Percentiles rank a stretch among this genome's conserved stretches.
Evolutionary conservation across 768 basidiomycete species (phyloP).

Genomic region (Boletus rubropictus): DNA sequence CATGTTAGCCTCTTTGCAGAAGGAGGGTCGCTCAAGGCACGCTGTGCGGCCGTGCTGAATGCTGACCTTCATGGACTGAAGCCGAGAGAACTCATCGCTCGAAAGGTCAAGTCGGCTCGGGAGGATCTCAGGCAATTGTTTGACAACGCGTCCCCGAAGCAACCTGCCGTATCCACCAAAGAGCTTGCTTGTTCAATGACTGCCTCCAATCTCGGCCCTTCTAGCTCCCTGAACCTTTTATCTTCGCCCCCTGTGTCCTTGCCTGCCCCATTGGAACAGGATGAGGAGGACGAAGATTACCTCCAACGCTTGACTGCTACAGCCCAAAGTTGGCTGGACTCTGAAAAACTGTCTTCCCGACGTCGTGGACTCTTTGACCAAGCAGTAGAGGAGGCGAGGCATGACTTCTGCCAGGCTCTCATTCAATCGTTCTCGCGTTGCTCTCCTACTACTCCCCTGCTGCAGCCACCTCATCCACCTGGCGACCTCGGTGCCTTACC

Average conservation of each 20-base stretch:
- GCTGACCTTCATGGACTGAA: background rate
- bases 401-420: conserved; percentile 7
- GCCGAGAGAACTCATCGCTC: conserved; percentile 1
- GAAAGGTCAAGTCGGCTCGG: conserved; percentile 9
- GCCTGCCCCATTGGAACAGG: background rate
- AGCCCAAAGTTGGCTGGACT: conserved; percentile 9
- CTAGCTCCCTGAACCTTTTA: background rate
- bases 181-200: background rate
- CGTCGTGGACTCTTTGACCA: background rate
- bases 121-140: conserved; percentile 6
- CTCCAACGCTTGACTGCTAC: background rate
- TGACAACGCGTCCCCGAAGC: background rate
- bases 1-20: conserved; percentile 1
- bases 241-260: background rate
- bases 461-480: background rate
- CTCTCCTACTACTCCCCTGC: background rate
- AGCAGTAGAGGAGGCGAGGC: conserved; percentile 5
- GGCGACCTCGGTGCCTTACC: background rate
- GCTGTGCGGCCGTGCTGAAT: conserved; percentile 1
- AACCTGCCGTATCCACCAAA: background rate
- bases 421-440: background rate
- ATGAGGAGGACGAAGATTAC: background rate
- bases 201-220: background rate
- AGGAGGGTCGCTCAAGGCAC: conserved; percentile 1
- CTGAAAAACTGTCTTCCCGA: background rate